Evolutionary conservation across 139 green algal species (phyloP).

Genomic region (Picocystis salinarum): DNA sequence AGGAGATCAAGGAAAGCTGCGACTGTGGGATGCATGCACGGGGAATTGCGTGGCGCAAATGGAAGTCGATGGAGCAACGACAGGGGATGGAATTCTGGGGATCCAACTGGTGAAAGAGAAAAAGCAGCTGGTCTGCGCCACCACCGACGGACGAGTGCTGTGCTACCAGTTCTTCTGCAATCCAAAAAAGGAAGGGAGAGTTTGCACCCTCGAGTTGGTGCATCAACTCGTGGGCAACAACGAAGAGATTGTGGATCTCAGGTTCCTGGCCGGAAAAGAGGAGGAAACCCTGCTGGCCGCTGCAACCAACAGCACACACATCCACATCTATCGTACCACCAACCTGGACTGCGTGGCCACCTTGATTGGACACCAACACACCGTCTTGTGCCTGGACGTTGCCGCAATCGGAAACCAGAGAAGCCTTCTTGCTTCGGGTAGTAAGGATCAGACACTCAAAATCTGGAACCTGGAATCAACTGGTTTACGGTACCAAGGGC

Average conservation of each 20-base stretch:
- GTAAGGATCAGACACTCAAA: slow-evolving; percentile 69
- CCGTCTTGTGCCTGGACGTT: slow-evolving; percentile 36
- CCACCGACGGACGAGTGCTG: too few relatives aligned
- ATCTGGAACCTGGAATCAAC: slow-evolving; percentile 49
- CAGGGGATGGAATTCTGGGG: too few relatives aligned
- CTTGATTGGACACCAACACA: slow-evolving; percentile 33
- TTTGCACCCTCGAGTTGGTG: too few relatives aligned
- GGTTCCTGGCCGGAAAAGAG: slow-evolving; percentile 24
- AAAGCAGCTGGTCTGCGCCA: too few relatives aligned
- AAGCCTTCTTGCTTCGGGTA: slow-evolving; percentile 26
- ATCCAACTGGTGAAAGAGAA: too few relatives aligned
- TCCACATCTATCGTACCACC: slow-evolving; percentile 52
- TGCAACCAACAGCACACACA: slow-evolving; percentile 46
- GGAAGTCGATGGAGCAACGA: too few relatives aligned
- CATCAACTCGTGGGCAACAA: slow-evolving; percentile 79
- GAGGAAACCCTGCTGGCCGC: slow-evolving; percentile 40
- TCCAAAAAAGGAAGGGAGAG: too few relatives aligned
- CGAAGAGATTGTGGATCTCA: slow-evolving; percentile 77
- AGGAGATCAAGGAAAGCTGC: too few relatives aligned
- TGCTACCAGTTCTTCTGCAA: too few relatives aligned
- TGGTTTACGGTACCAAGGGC: slow-evolving; percentile 24
- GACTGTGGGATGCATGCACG: too few relatives aligned
- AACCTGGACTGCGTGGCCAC: slow-evolving; percentile 11
- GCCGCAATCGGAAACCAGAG: neutral
- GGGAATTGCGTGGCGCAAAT: too few relatives aligned